Evolutionary conservation across 306 rosid species (phyloP), one percentile per base, ranked within the genome.

Genomic region (Citrullus mucosospermus): DNA sequence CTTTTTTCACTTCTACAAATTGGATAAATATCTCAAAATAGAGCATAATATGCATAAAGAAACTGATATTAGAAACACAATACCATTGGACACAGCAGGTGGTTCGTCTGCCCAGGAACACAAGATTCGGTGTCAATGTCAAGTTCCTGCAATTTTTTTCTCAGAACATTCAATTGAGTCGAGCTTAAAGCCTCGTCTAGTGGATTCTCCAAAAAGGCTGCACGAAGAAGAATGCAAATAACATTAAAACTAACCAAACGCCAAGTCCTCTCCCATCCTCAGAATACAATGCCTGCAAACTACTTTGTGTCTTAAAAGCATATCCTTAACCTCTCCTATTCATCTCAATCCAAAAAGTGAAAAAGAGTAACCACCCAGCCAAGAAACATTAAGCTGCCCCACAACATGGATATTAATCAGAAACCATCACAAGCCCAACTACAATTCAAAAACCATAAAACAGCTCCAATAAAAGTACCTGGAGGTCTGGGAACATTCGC

Each of bases 21-120:
- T 70, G 56, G 56, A 44, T 70, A 11, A 43, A 46, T 69, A 43
- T 44, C 76, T 14, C 76, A n/a, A 43, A 46, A 48, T 17, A 72
- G 57, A 70, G 39, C 18, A 70, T 5, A 70, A 25, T 70, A 14
- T 4, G 60, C 25, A 72, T 72, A 80, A 77, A 68, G 4, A 28
- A 15, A 50, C 5, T 20, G 15, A 17, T 12, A 69, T 41, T 43
- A 44, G 61, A 63, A 66, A 53, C 14, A 8, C 38, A 58, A 80
- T 86, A 92, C 97, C 91, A 63, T 57, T 15, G 98, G 97, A 79
- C 97, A 94, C 28, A 88, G 63, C 89, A 92, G 79, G 79, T 79
- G 85, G 72, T 78, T 77, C 68, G 85, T 53, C 83, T 94, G 97
- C 57, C 96, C 97, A 0, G 95, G 86, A 57, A 43, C 38, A 34